These are phyloP conservation scores for Penicillium herquei DNA, from an alignment of 495 filamentous ascomycete species.

Conservation along the genomic window DNA sequence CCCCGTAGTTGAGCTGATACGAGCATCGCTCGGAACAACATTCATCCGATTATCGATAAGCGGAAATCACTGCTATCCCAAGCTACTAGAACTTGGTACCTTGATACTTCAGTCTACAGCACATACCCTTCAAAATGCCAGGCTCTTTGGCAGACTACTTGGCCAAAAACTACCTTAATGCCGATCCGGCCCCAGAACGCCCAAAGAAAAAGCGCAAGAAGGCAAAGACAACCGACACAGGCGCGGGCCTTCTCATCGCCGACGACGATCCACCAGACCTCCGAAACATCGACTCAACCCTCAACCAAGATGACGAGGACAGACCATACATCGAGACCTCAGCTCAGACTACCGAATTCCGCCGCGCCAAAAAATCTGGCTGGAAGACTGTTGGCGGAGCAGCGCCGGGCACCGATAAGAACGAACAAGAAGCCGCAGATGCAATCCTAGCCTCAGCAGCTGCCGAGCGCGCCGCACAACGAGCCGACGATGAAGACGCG, in stretches of 20 bases:
- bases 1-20: not conserved
- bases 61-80: conserved; percentile 8
- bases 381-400: conserved; percentile 69
- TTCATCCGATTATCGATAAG: conserved; percentile 30
- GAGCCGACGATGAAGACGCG: conserved; percentile 46
- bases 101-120: not conserved
- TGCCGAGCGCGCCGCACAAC: conserved; percentile 53
- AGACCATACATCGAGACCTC: conserved; percentile 48
- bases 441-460: conserved; percentile 77
- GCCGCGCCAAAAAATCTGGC: conserved; percentile 68
- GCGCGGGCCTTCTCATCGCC: conserved; percentile 74
- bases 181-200: conserved; percentile 59
- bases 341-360: conserved; percentile 63
- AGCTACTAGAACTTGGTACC: not conserved
- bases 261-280: conserved; percentile 86
- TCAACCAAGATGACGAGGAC: conserved; percentile 45
- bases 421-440: conserved; percentile 69
- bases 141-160: conserved; percentile 79
- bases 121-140: conserved; percentile 16
- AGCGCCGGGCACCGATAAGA: conserved; percentile 37
- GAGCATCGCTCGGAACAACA: conserved; percentile 15
- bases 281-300: conserved; percentile 37
- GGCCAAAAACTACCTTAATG: conserved; percentile 89
- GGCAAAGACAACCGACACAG: conserved; percentile 61
- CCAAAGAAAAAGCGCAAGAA: conserved; percentile 80